Percentiles rank a stretch among this genome's conserved stretches.
These are phyloP conservation scores for Panellus pusillus DNA, from an alignment of 768 basidiomycete species.

Conservation along the genomic window DNA sequence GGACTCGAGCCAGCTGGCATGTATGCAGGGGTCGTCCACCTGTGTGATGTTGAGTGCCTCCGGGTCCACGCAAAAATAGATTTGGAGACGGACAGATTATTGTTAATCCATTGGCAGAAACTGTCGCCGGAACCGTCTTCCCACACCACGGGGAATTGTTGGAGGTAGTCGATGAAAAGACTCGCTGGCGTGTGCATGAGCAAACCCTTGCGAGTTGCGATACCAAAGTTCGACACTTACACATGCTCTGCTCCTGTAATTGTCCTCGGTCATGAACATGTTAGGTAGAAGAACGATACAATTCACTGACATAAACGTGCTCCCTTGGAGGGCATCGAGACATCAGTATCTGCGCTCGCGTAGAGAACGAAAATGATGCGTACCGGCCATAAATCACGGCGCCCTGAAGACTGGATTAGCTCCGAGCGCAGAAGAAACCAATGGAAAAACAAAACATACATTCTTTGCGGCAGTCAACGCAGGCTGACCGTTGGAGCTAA, in stretches of 20 bases:
- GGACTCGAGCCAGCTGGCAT: not conserved
- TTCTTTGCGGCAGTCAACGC: not conserved
- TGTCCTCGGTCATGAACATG: not conserved
- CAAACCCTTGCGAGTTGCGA: not conserved
- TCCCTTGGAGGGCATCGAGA: too few relatives aligned
- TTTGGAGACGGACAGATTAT: not conserved
- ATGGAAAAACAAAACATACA: not conserved
- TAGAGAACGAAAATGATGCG: too few relatives aligned
- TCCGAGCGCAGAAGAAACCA: not conserved
- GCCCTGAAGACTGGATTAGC: not conserved
- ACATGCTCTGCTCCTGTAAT: not conserved
- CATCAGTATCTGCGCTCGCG: too few relatives aligned
- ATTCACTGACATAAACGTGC: constrained; percentile 2
- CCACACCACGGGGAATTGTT: constrained; percentile 2
- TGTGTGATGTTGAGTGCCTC: not conserved
- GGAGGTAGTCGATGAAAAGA: constrained; percentile 5
- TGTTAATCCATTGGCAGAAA: constrained; percentile 1
- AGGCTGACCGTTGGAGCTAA: not conserved
- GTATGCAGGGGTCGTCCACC: not conserved
- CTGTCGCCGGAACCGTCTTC: not conserved
- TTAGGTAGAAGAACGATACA: too few relatives aligned
- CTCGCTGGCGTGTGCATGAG: not conserved
- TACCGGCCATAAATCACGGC: not conserved
- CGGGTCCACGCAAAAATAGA: not conserved
- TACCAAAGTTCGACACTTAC: not conserved